Conservation (phyloP, 805 yeast species). For the Debaryomyces tyrocola region DNA sequence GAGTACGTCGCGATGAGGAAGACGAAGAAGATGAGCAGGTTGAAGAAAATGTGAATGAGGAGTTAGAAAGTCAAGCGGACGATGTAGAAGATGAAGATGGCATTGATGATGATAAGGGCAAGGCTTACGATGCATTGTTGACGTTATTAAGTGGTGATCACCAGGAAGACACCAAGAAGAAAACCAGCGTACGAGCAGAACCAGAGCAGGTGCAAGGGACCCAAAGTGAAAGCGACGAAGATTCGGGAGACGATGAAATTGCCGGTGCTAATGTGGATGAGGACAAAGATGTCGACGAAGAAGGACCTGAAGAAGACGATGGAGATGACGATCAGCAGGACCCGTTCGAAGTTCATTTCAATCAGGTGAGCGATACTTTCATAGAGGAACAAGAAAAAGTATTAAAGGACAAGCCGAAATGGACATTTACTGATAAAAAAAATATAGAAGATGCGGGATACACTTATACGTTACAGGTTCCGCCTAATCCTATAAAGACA, state of each 20-base stretch:
- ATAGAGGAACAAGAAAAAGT: slow-evolving; percentile 26
- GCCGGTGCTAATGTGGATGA: slow-evolving; percentile 33
- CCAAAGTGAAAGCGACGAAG: slow-evolving; percentile 15
- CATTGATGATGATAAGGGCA: slow-evolving; percentile 27
- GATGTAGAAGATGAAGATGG: slow-evolving; percentile 15
- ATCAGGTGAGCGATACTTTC: slow-evolving; percentile 43
- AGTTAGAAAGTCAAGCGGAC: slow-evolving; percentile 12
- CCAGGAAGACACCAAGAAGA: slow-evolving; percentile 16
- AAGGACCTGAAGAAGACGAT: slow-evolving; percentile 24
- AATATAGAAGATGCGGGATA: slow-evolving; percentile 22
- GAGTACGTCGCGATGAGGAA: slow-evolving; percentile 18
- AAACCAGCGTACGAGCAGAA: slow-evolving; percentile 8
- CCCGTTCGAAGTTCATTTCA: slow-evolving; percentile 79
- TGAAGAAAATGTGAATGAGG: slow-evolving; percentile 9
- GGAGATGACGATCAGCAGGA: slow-evolving; percentile 52
- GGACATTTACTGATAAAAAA: slow-evolving; percentile 24
- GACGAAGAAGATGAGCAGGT: slow-evolving; percentile 5
- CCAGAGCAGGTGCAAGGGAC: slow-evolving; percentile 7
- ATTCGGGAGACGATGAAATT: slow-evolving; percentile 23
- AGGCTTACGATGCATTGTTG: slow-evolving; percentile 67
- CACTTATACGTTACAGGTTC: slow-evolving; percentile 10
- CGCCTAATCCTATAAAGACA: not conserved
- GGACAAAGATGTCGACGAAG: slow-evolving; percentile 18
- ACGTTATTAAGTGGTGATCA: slow-evolving; percentile 57
- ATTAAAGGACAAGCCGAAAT: slow-evolving; percentile 18